Conservation (phyloP, 1,284 basidiomycete genomes). For the Naganishia liquefaciens region DNA sequence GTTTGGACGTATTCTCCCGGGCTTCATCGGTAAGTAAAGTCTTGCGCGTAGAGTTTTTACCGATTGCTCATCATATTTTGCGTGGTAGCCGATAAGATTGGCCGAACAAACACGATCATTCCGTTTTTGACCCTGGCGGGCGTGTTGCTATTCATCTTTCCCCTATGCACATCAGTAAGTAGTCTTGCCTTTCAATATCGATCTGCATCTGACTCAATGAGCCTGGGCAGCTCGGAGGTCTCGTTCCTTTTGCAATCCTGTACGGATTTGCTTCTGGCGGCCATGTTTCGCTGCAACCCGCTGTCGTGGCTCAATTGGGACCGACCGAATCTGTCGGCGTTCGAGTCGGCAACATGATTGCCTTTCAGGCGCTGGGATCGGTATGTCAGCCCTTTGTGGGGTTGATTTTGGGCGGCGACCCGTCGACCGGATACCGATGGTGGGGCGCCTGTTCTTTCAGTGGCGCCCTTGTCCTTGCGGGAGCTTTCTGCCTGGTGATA, state of each 20-base stretch:
- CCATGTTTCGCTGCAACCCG: conserved; percentile 16
- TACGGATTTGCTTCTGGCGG: conserved; percentile 25
- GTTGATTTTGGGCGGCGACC: conserved; percentile 21
- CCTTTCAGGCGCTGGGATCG: conserved; percentile 22
- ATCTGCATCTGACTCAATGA: not conserved
- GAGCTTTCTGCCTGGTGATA: conserved; percentile 7
- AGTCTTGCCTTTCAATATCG: no score
- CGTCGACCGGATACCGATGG: conserved; percentile 19
- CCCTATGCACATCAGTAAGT: conserved; percentile 26
- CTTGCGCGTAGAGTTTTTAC: no score
- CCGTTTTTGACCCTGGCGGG: conserved; percentile 22
- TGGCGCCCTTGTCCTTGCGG: conserved; percentile 12
- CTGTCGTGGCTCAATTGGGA: conserved; percentile 24
- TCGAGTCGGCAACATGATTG: conserved; percentile 22
- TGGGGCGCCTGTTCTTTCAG: conserved; percentile 25
- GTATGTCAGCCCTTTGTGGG: conserved; percentile 22
- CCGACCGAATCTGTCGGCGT: conserved; percentile 24
- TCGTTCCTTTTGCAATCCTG: conserved; percentile 25
- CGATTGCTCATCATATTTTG: not conserved
- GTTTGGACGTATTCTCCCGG: conserved; percentile 28
- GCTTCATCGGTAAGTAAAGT: conserved; percentile 6
- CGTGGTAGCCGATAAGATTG: conserved; percentile 19
- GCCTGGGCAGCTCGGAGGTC: conserved; percentile 16
- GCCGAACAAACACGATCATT: conserved; percentile 22
- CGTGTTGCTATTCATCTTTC: conserved; percentile 24